Evolutionary conservation across 306 rosid genomes (phyloP).

Genomic region (Gillenia trifoliata): DNA sequence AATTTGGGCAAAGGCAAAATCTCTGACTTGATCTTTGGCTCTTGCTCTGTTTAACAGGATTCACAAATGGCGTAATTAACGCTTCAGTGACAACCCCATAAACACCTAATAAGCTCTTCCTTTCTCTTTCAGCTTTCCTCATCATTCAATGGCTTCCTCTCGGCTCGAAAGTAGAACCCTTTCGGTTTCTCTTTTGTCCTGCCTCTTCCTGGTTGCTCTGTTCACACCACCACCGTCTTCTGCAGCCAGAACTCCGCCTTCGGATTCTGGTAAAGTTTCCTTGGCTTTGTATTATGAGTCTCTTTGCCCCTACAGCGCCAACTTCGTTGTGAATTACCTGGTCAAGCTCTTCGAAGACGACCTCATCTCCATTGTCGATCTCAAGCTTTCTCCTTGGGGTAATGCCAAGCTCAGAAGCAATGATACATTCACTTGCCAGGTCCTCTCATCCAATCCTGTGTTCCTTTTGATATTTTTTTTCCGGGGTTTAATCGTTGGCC

Average conservation of each 20-base stretch:
- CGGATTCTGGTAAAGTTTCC: constrained; percentile 52
- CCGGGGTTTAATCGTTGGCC: background rate
- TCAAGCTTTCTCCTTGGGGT: constrained; percentile 84
- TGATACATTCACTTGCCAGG: constrained; percentile 69
- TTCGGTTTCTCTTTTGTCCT: constrained; percentile 9
- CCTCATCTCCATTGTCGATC: constrained; percentile 60
- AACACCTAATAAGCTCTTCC: background rate
- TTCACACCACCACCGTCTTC: constrained; percentile 24
- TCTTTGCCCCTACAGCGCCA: constrained; percentile 71
- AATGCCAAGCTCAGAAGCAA: constrained; percentile 59
- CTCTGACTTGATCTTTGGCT: constrained; percentile 14
- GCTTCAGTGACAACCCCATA: background rate
- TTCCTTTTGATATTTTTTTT: background rate
- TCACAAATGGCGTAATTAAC: constrained; percentile 13
- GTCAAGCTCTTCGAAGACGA: constrained; percentile 53
- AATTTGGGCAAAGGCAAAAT: background rate
- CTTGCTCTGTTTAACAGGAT: constrained; percentile 7
- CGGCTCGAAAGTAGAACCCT: background rate
- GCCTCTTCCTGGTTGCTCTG: constrained; percentile 22
- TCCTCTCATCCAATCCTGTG: constrained; percentile 15
- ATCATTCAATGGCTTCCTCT: constrained; percentile 34
- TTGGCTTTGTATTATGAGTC: constrained; percentile 74
- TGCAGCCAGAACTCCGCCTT: constrained; percentile 16
- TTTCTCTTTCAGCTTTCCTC: background rate
- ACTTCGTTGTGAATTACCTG: constrained; percentile 59